phyloP scores from a whole-genome alignment of 2,329 filamentous ascomycete species.

The Pseudogymnoascus sp. region DNA sequence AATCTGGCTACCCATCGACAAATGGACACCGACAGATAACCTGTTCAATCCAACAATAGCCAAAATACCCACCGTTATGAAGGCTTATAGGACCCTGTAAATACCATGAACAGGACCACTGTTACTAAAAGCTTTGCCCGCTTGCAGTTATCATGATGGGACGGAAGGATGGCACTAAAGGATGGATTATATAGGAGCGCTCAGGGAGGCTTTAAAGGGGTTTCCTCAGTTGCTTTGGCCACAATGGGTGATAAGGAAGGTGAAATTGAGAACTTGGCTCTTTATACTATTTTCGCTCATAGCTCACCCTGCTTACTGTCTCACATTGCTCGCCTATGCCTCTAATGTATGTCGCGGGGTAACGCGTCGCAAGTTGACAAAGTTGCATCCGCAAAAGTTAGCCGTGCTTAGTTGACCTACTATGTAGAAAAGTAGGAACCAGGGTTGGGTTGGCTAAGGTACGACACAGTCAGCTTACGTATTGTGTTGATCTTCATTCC shows the following conservation, averaged over 20 bases:
- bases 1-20: background rate
- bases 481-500: background rate
- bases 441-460: background rate
- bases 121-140: background rate
- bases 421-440: background rate
- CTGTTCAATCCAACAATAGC: background rate
- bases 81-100: background rate
- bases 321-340: too few species aligned
- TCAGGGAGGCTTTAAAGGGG: background rate
- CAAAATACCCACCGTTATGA: background rate
- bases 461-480: background rate
- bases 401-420: background rate
- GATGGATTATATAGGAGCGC: background rate
- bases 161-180: background rate
- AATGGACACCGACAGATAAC: background rate
- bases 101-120: background rate
- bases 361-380: too few species aligned
- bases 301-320: too few species aligned
- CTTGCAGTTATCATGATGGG: background rate
- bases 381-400: background rate
- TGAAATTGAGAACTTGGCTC: too few species aligned
- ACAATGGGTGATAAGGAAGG: background rate
- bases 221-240: background rate
- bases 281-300: too few species aligned
- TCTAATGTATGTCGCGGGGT: too few species aligned